These are phyloP conservation scores for Xylaria sp. DNA, from an alignment of 2,329 filamentous ascomycete genomes.

Conservation along the genomic window DNA sequence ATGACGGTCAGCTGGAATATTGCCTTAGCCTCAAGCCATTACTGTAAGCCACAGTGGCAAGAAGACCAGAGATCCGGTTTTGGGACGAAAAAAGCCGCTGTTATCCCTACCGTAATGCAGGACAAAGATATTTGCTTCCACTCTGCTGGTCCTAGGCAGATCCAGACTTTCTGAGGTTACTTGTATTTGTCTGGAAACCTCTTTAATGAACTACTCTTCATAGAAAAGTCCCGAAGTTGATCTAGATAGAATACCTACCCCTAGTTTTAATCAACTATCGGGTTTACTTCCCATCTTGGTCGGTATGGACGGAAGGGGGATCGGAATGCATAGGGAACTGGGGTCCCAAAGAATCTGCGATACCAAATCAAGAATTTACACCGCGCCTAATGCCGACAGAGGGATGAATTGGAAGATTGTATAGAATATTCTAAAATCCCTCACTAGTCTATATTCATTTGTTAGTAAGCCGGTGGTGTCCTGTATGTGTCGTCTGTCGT, in stretches of 20 bases:
- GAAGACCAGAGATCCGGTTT: not conserved
- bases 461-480: constrained; percentile 28
- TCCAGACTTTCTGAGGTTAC: not conserved
- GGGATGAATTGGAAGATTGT: constrained; percentile 13
- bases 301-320: constrained; percentile 8
- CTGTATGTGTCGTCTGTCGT: constrained; percentile 16
- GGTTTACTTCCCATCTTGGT: constrained; percentile 17
- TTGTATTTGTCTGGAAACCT: too few species aligned
- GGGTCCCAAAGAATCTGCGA: constrained; percentile 18
- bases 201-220: not conserved
- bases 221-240: not conserved
- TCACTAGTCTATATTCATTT: constrained; percentile 25
- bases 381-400: constrained; percentile 34
- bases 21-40: constrained; percentile 9
- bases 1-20: constrained; percentile 14
- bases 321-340: constrained; percentile 1
- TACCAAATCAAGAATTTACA: constrained; percentile 29
- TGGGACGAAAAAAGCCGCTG: not conserved
- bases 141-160: not conserved
- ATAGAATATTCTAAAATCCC: constrained; percentile 31
- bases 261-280: not conserved
- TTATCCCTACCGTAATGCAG: not conserved
- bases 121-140: not conserved
- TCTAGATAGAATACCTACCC: not conserved
- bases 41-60: constrained; percentile 12